Conservation (phyloP, 257 asterid species). For the Coffea canephora region DNA sequence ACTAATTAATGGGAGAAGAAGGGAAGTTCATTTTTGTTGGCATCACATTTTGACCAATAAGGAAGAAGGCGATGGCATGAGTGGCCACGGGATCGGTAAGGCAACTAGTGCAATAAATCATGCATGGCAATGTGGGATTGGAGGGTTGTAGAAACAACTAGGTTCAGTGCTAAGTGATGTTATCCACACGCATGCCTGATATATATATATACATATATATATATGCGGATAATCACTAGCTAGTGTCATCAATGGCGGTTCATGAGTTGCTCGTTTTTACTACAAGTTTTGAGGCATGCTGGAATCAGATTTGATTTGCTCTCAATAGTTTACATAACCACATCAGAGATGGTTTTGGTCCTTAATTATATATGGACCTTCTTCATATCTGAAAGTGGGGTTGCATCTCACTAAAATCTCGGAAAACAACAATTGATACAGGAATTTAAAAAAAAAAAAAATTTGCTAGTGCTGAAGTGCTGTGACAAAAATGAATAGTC, state of each 20-base stretch:
- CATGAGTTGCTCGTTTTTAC: neutral
- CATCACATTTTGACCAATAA: constrained; percentile 2
- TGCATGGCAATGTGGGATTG: neutral
- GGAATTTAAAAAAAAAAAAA: neutral
- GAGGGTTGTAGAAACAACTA: neutral
- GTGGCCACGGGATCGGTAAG: neutral
- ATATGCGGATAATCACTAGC: neutral
- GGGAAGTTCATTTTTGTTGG: neutral
- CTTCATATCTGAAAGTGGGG: neutral
- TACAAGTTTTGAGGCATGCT: neutral
- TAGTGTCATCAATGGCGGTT: neutral
- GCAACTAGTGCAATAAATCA: neutral
- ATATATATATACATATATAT: too few species aligned
- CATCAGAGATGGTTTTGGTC: neutral
- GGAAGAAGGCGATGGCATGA: neutral
- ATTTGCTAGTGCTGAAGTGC: neutral
- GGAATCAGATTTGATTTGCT: constrained; percentile 1
- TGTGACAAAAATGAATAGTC: neutral
- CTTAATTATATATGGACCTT: neutral
- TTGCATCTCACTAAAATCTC: neutral
- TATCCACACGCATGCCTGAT: constrained; percentile 24
- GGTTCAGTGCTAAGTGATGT: constrained; percentile 21
- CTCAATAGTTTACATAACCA: neutral
- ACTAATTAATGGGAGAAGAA: neutral
- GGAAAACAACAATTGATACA: neutral